These are phyloP conservation scores for Acorus gramineus DNA, from an alignment of 106 monocot genomes.

Conservation along the genomic window DNA sequence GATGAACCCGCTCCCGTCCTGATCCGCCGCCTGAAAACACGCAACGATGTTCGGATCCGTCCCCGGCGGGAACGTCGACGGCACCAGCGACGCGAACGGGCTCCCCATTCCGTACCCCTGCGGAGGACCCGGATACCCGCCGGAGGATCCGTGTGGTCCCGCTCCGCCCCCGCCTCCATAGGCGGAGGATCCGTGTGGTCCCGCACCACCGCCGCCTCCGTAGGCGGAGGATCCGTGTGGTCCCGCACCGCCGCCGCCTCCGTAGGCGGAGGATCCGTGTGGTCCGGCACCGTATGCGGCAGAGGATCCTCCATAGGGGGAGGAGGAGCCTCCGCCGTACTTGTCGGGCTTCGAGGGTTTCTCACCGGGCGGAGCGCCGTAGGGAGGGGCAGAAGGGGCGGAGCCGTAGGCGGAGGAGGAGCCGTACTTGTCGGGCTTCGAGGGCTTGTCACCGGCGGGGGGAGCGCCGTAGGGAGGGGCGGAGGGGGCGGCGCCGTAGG, in stretches of 20 bases:
- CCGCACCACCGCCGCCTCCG: too few species aligned
- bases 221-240: too few species aligned
- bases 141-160: background rate
- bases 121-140: background rate
- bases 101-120: background rate
- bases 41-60: conserved; percentile 84
- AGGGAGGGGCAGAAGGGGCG: background rate
- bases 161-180: too few species aligned
- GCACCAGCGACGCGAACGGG: conserved; percentile 62
- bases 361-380: too few species aligned
- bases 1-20: conserved; percentile 85
- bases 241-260: too few species aligned
- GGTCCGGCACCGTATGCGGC: too few species aligned
- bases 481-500: conserved; percentile 18
- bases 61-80: conserved; percentile 81
- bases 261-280: too few species aligned
- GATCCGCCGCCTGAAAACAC: conserved; percentile 84
- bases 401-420: background rate
- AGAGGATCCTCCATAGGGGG: background rate
- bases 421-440: background rate
- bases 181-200: too few species aligned
- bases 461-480: conserved; percentile 4
- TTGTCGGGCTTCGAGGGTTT: too few species aligned
- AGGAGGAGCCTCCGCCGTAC: background rate
- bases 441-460: conserved; percentile 8